Base-by-base conservation (phyloP, 75 land plant genomes). In the Sequoiadendron giganteum region DNA sequence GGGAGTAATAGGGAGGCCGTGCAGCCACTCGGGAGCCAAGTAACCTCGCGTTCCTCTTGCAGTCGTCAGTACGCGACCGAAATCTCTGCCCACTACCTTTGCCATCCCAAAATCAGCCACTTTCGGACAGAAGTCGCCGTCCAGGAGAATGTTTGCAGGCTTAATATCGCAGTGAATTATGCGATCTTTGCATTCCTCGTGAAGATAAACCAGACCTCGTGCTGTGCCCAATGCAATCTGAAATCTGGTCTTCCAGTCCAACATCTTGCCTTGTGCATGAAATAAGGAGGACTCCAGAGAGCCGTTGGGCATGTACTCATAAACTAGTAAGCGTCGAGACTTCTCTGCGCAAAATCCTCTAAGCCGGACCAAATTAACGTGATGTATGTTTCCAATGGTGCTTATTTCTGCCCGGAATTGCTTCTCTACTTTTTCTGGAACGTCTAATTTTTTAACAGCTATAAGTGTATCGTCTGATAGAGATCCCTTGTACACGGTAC, bases 101-200 rank as follows among this genome's bases (percentile, higher is more conserved):
- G 92, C 92, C 36, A 93, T 36, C 18, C 93, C 93, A 85, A 93
- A 93, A 86, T 93, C 93, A 2, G 92, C 86, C 16, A 93, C 88
- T 73, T 85, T 93, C 3, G 94, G 68, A 10, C 52, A 83, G 58
- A 91, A 88, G 39, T 90, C 49, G 5, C 85, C 89, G 18, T 86
- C 88, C 65, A 93, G 82, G 16, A 91, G 88, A 16, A 91, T 88
- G 85, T 92, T 92, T 30, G 39, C 85, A 16, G 93, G 90, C 91
- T 92, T 92, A 21, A 94, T 91, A 85, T 96, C 97, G 73, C 95
- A 93, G 86, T 96, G 97, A 25, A 96, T 93, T 89, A 96, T 93
- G 86, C 89, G 91, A 2, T 89, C 85, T 52, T 86, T 82, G 85
- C 94, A 91, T 43, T 93, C 93, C 85, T 93, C 94, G 65, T 95